Percentiles rank a stretch among this genome's conserved stretches.
Evolutionary conservation across 441 rosid genomes (phyloP).

Genomic region (Adansonia gregorii): DNA sequence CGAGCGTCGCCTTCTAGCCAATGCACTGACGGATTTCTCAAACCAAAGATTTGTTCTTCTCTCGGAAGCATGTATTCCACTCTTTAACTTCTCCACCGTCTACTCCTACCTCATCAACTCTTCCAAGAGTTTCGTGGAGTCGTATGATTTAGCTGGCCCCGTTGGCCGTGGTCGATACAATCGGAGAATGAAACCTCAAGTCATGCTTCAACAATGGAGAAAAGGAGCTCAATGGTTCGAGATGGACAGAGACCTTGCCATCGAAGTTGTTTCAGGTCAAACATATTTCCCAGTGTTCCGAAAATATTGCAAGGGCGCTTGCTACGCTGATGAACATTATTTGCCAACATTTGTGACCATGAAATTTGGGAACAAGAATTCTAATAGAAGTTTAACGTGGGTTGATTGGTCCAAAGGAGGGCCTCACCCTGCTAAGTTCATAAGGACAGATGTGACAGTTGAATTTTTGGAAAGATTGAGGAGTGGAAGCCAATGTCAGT

Average conservation of each 20-base stretch:
- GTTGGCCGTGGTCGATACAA: slow-evolving; percentile 80
- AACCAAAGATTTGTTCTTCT: slow-evolving; percentile 83
- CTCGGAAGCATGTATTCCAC: slow-evolving; percentile 94
- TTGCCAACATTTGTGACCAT: slow-evolving; percentile 66
- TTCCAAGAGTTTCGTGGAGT: slow-evolving; percentile 54
- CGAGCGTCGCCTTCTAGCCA: slow-evolving; percentile 85
- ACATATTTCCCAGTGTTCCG: slow-evolving; percentile 58
- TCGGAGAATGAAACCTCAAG: slow-evolving; percentile 52
- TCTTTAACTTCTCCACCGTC: slow-evolving; percentile 26
- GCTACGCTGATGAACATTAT: slow-evolving; percentile 87
- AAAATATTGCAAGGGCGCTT: slow-evolving; percentile 52
- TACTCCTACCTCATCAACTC: slow-evolving; percentile 73
- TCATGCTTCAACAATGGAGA: slow-evolving; percentile 64
- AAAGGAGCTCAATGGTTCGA: slow-evolving; percentile 97
- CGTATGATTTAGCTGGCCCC: slow-evolving; percentile 54
- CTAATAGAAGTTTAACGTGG: slow-evolving; percentile 82
- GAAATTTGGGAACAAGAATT: slow-evolving; percentile 45
- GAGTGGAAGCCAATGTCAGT: slow-evolving; percentile 44
- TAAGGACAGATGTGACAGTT: slow-evolving; percentile 54
- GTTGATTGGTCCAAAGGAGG: slow-evolving; percentile 71
- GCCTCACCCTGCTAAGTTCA: slow-evolving; percentile 49
- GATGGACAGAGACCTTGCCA: slow-evolving; percentile 66
- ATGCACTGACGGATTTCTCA: slow-evolving; percentile 77
- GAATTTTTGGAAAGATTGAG: slow-evolving; percentile 68
- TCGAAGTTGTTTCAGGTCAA: slow-evolving; percentile 61